These are phyloP conservation scores for Saccharum spontaneum DNA, from an alignment of 176 grass and related monocot genomes.

Conservation along the genomic window DNA sequence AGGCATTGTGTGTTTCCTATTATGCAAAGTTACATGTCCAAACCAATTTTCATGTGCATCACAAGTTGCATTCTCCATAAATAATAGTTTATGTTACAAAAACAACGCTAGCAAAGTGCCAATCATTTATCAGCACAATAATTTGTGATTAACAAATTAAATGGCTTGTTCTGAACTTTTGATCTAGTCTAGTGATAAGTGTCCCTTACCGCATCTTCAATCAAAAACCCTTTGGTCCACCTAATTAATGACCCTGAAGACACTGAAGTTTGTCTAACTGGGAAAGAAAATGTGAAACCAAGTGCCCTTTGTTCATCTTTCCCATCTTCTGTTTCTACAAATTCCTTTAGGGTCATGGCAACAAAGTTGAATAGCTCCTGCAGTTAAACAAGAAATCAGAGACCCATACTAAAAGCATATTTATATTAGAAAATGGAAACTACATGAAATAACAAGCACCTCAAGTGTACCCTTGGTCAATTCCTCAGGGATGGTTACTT, in stretches of 20 bases:
- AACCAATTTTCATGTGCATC: neutral
- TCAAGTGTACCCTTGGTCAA: constrained; percentile 68
- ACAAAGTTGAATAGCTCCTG: constrained; percentile 90
- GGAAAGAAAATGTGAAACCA: constrained; percentile 99
- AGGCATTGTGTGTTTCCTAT: neutral
- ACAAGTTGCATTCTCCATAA: neutral
- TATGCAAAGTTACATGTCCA: neutral
- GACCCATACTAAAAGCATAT: neutral
- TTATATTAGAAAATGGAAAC: neutral
- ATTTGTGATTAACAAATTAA: neutral
- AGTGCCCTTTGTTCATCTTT: constrained; percentile 53
- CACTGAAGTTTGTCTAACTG: constrained; percentile 83
- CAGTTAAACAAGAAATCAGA: constrained; percentile 21
- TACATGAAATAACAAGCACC: constrained; percentile 45
- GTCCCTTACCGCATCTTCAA: constrained; percentile 72
- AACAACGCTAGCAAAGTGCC: neutral
- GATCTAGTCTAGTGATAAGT: neutral
- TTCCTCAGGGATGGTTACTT: constrained; percentile 70
- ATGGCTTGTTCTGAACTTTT: neutral
- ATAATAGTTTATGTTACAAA: neutral
- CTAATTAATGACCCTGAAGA: constrained; percentile 84
- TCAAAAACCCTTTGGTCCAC: constrained; percentile 89
- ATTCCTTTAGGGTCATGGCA: constrained; percentile 58
- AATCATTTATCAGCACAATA: neutral
- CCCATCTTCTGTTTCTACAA: constrained; percentile 67